Evolutionary conservation across 2,329 filamentous ascomycete species (phyloP), one percentile per base, ranked within the genome.

Genomic region (Exserohilum rostratum): DNA sequence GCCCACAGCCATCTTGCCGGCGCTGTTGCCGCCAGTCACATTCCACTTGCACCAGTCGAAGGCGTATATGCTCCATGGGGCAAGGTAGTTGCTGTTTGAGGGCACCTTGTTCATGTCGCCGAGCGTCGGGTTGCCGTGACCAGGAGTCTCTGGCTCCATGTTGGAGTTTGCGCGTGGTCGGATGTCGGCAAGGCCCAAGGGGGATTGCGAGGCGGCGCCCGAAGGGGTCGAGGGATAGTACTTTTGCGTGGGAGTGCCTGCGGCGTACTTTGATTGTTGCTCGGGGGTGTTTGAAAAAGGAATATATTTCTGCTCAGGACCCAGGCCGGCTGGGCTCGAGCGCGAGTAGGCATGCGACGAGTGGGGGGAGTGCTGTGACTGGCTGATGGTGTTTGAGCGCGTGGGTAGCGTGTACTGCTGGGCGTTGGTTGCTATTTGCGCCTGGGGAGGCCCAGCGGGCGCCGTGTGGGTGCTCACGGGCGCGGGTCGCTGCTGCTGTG

Each of bases 11-110:
- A 99, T 85, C 77, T 98, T 98, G 34, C 95, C 95, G 3, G 91
- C 91, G 58, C 90, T 88, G 63, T 87, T 77, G 30, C 74, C 74
- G 31, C 80, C 79, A 35, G 91, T 86, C 2, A 93, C 87, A 13
- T 90, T 87, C 93, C 95, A 99, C 77, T 99, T 99, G 80, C 95
- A 99, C 95, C 95, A 99, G 78, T 99, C 95, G 68, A 96, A 93
- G 11, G 95, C 93, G 75, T 98, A 99, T 50, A 96, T 88, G 12
- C 92, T 89, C 91, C 95, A 99, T 0, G 93, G 93, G 4, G 93
- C 92, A 60, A 96, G 79, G 72, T 97, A 96, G 74, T 93, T 97
- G 81, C 91, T 96, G 60, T 93, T 96, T 5, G 72, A 90, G 76
- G 72, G 88, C 58, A 85, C 73, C 71, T 85, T 85, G 60, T 86